Conservation (phyloP, 2,329 filamentous ascomycete genomes). For the Sporothrix brunneoviolacea region DNA sequence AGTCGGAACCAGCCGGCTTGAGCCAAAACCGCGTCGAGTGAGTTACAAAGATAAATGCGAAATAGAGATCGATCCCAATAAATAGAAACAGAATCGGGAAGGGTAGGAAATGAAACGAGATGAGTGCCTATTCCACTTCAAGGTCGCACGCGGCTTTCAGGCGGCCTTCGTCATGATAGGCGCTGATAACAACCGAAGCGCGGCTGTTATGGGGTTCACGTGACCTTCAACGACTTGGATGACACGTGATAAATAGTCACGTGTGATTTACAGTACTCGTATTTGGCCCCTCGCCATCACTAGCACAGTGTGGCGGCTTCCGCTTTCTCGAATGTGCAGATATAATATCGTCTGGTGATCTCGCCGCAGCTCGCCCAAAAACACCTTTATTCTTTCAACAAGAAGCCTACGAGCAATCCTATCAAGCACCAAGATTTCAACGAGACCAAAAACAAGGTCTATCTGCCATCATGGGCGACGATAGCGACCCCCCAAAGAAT, state of each 20-base stretch:
- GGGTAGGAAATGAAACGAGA: background rate
- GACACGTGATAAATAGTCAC: no score
- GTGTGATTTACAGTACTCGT: no score
- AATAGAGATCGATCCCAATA: background rate
- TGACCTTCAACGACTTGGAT: no score
- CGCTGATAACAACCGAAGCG: background rate
- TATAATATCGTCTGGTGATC: conserved; percentile 1
- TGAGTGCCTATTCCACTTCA: conserved; percentile 2
- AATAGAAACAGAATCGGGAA: background rate
- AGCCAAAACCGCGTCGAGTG: background rate
- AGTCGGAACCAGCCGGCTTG: conserved; percentile 2
- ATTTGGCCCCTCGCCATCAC: no score
- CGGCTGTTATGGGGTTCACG: no score
- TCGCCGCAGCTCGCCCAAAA: background rate
- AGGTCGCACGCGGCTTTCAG: background rate
- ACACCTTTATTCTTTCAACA: conserved; percentile 1
- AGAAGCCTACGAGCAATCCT: background rate
- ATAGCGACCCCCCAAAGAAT: conserved; percentile 24
- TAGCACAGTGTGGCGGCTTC: conserved; percentile 2
- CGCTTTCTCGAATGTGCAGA: background rate
- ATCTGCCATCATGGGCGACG: conserved; percentile 16
- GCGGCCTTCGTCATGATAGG: conserved; percentile 5
- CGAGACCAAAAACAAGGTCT: background rate
- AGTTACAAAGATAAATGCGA: background rate
- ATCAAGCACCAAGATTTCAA: background rate